These are phyloP conservation scores for Sapria himalayana DNA, from an alignment of 345 rosid genomes.

Conservation along the genomic window DNA sequence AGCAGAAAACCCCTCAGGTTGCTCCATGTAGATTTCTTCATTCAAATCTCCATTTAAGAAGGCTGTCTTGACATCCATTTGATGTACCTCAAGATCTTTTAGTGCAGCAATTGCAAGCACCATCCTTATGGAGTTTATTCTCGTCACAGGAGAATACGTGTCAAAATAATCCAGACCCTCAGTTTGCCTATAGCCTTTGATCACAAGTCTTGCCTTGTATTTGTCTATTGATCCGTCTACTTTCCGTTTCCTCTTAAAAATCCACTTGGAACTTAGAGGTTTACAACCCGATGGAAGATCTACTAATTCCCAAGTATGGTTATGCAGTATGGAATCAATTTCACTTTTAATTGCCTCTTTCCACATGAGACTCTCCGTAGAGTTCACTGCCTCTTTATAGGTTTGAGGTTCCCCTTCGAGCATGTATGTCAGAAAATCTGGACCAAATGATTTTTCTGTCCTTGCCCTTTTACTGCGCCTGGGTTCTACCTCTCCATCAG, in stretches of 20 bases:
- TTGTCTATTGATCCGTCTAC: background rate
- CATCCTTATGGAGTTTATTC: background rate
- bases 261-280: background rate
- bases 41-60: background rate
- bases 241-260: background rate
- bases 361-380: background rate
- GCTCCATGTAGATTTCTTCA: background rate
- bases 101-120: background rate
- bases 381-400: background rate
- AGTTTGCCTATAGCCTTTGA: background rate
- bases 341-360: background rate
- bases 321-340: background rate
- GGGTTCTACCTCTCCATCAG: background rate
- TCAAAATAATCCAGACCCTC: background rate
- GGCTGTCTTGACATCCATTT: background rate
- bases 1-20: too few species aligned
- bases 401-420: background rate
- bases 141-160: background rate
- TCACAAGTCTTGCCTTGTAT: background rate
- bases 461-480: background rate
- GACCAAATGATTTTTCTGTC: background rate
- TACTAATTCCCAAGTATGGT: background rate
- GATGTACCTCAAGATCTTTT: background rate
- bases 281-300: background rate
- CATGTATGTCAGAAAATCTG: background rate